Percentiles rank a stretch among this genome's conserved stretches.
phyloP scores from a whole-genome alignment of 306 rosid species.

The Senna tora region DNA sequence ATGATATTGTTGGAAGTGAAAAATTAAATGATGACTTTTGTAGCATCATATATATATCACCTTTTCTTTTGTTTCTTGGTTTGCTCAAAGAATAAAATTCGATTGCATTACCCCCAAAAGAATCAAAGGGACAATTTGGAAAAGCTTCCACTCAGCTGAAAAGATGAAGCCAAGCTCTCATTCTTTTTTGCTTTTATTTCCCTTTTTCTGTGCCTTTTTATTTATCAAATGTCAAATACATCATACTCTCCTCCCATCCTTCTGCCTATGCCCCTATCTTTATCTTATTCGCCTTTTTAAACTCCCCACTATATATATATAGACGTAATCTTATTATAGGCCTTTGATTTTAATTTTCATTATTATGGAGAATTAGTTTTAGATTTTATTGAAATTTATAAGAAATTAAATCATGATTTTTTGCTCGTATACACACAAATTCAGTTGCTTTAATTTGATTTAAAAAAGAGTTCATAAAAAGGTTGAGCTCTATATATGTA shows the following conservation, averaged over 20 bases:
- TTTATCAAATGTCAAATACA: constrained; percentile 11
- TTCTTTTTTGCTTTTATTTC: background rate
- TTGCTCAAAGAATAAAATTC: constrained; percentile 24
- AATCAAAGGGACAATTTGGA: constrained; percentile 8
- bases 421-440: too few species aligned
- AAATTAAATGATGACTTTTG: background rate
- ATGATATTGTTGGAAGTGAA: constrained; percentile 3
- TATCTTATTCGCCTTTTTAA: background rate
- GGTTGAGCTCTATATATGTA: too few species aligned
- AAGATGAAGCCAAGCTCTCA: background rate
- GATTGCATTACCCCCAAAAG: constrained; percentile 27
- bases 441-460: too few species aligned
- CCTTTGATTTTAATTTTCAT: too few species aligned
- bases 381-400: too few species aligned
- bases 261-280: too few species aligned
- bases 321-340: background rate
- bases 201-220: constrained; percentile 17
- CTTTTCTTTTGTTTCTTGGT: constrained; percentile 36
- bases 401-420: too few species aligned
- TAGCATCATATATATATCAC: background rate
- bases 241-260: background rate
- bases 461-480: too few species aligned
- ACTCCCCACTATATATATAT: background rate
- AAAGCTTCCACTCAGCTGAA: constrained; percentile 26
- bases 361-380: too few species aligned